A percentile compares a stretch with the other conserved stretches of the same genome.
These are phyloP conservation scores for Myriosclerotinia duriaeana DNA, from an alignment of 2,329 filamentous ascomycete species.

Conservation along the genomic window DNA sequence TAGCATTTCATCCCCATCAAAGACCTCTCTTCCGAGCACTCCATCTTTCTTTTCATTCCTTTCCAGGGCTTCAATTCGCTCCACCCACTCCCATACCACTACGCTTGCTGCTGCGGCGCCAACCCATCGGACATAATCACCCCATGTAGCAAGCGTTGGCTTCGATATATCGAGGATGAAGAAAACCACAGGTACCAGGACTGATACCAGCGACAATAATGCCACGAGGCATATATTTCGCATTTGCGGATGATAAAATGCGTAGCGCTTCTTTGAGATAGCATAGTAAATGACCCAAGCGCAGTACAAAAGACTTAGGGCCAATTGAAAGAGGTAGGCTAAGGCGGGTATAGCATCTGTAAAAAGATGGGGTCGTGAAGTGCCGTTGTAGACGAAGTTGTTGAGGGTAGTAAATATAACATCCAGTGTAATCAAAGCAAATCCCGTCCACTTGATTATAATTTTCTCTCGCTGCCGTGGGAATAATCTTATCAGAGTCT, in stretches of 20 bases:
- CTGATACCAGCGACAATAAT: slow-evolving; percentile 60
- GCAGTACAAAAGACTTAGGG: slow-evolving; percentile 68
- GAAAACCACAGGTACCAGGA: slow-evolving; percentile 71
- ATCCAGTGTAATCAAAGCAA: slow-evolving; percentile 87
- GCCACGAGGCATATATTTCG: slow-evolving; percentile 68
- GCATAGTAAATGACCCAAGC: slow-evolving; percentile 75
- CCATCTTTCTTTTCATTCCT: slow-evolving; percentile 43
- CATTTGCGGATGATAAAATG: slow-evolving; percentile 72
- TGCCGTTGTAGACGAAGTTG: slow-evolving; percentile 68
- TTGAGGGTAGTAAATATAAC: slow-evolving; percentile 89
- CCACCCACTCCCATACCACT: slow-evolving; percentile 81
- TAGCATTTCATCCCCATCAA: slow-evolving; percentile 73
- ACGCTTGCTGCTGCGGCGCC: slow-evolving; percentile 72
- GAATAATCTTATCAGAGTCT: slow-evolving; percentile 92
- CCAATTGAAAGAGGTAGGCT: slow-evolving; percentile 69
- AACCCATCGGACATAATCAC: slow-evolving; percentile 75
- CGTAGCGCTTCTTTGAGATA: slow-evolving; percentile 67
- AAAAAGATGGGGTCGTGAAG: slow-evolving; percentile 69
- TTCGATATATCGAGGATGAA: slow-evolving; percentile 73
- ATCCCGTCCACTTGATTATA: slow-evolving; percentile 98
- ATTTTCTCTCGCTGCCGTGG: slow-evolving; percentile 96
- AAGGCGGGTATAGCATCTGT: slow-evolving; percentile 84
- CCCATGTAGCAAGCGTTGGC: slow-evolving; percentile 69
- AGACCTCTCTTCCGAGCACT: slow-evolving; percentile 67
- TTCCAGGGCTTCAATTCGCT: slow-evolving; percentile 64